Conservation (phyloP, 176 grass and related monocot genomes). For the Alloteropsis semialata region DNA sequence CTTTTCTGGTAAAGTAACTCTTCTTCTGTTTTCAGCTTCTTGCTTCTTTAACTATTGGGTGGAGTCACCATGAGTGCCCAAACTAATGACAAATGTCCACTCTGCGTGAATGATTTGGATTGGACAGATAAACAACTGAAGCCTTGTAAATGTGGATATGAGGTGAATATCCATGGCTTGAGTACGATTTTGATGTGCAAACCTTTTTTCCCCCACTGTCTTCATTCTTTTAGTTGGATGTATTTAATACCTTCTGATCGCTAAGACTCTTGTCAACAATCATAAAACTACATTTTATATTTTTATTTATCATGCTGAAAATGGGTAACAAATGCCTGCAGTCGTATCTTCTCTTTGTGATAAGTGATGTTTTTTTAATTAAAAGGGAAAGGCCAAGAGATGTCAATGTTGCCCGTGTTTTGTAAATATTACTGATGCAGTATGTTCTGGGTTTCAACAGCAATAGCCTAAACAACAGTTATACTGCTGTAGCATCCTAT, state of each 20-base stretch:
- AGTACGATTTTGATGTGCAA: background rate
- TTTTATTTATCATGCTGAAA: slow-evolving; percentile 14
- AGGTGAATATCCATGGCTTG: slow-evolving; percentile 36
- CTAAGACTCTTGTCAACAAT: background rate
- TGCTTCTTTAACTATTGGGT: background rate
- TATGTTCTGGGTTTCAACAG: background rate
- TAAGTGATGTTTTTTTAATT: background rate
- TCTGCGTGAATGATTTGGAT: slow-evolving; percentile 60
- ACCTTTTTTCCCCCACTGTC: background rate
- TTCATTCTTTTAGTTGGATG: slow-evolving; percentile 10
- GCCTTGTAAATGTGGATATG: slow-evolving; percentile 75
- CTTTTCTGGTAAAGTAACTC: background rate
- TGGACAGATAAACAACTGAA: slow-evolving; percentile 65
- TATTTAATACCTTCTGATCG: background rate
- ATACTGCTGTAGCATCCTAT: background rate
- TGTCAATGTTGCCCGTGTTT: background rate
- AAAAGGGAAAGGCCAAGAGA: background rate
- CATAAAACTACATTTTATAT: background rate
- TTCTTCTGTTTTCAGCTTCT: slow-evolving; percentile 23
- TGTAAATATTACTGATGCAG: background rate
- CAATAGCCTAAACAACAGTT: background rate
- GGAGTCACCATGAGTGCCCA: slow-evolving; percentile 46
- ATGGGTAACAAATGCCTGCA: slow-evolving; percentile 1
- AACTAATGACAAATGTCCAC: slow-evolving; percentile 45
- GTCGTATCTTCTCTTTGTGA: background rate